Conservation (phyloP, 148 eudicot species). For the Linanthus parryae region DNA sequence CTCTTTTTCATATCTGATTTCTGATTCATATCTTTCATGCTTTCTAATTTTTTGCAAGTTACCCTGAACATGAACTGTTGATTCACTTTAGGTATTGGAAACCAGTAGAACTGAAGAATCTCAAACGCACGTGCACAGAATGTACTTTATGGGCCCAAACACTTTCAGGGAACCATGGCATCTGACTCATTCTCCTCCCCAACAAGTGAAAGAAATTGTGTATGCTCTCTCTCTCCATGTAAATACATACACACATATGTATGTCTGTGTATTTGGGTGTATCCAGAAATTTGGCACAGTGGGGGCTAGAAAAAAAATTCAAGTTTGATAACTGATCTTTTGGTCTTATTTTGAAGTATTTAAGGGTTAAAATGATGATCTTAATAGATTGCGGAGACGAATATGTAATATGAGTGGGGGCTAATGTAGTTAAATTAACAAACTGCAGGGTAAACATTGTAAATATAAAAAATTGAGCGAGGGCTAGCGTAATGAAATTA, state of each 20-base stretch:
- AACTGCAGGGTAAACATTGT: too few relatives aligned
- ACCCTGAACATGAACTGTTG: slow-evolving; percentile 10
- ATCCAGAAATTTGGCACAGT: too few relatives aligned
- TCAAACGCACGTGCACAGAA: slow-evolving; percentile 83
- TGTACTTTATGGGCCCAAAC: slow-evolving; percentile 89
- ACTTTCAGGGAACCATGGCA: slow-evolving; percentile 98
- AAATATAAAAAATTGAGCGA: too few relatives aligned
- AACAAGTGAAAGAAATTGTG: slow-evolving; percentile 90
- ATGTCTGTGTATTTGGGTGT: not conserved
- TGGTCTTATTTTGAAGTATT: too few relatives aligned
- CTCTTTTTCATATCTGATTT: not conserved
- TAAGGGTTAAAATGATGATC: too few relatives aligned
- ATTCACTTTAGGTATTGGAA: slow-evolving; percentile 70
- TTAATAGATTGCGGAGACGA: too few relatives aligned
- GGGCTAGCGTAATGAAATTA: too few relatives aligned
- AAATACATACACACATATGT: not conserved
- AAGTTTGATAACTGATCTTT: too few relatives aligned
- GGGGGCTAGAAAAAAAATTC: too few relatives aligned
- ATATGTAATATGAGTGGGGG: too few relatives aligned
- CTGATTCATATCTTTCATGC: not conserved
- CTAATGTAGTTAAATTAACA: too few relatives aligned
- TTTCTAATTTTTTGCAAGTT: not conserved
- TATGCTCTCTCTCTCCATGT: slow-evolving; percentile 29
- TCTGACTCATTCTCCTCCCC: slow-evolving; percentile 90
- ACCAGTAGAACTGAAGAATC: slow-evolving; percentile 85